Percentiles rank a stretch among this genome's conserved stretches.
Conservation (phyloP, 306 rosid species). For the Mimosa bimucronata region DNA sequence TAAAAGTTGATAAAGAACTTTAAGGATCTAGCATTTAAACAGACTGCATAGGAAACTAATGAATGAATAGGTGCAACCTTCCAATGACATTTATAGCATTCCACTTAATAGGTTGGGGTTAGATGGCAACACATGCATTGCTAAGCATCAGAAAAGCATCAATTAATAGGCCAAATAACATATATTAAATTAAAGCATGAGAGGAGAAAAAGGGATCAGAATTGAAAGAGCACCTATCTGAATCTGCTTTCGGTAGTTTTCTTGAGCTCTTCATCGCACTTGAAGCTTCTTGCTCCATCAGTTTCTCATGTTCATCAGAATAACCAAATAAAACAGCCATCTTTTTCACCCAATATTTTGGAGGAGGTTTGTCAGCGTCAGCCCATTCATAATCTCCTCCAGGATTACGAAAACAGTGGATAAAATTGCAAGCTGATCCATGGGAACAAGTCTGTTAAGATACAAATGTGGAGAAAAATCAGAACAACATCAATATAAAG, state of each 20-base stretch:
- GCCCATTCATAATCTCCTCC: slow-evolving; percentile 98
- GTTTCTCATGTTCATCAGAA: slow-evolving; percentile 55
- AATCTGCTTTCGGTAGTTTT: slow-evolving; percentile 48
- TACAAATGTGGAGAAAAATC: slow-evolving; percentile 15
- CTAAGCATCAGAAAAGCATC: not conserved
- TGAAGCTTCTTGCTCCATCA: slow-evolving; percentile 40
- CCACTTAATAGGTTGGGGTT: not conserved
- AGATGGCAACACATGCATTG: not conserved
- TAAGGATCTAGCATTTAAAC: not conserved
- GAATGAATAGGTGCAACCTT: not conserved
- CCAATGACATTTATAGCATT: not conserved
- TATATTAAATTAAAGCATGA: not conserved
- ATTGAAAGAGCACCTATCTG: slow-evolving; percentile 55
- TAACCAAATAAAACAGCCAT: slow-evolving; percentile 83
- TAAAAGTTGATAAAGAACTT: slow-evolving; percentile 18
- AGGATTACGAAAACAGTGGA: slow-evolving; percentile 94
- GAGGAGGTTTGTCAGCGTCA: slow-evolving; percentile 85
- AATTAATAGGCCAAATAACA: not conserved
- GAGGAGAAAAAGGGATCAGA: not conserved
- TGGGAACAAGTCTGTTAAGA: slow-evolving; percentile 79
- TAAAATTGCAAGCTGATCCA: slow-evolving; percentile 94
- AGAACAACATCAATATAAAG: slow-evolving; percentile 10
- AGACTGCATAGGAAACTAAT: not conserved
- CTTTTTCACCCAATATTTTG: slow-evolving; percentile 75
- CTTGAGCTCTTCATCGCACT: slow-evolving; percentile 43